A percentile compares a stretch with the other conserved stretches of the same genome.
Evolutionary conservation across 2,329 filamentous ascomycete species (phyloP).

Genomic region (Chaetothyriales sp.): DNA sequence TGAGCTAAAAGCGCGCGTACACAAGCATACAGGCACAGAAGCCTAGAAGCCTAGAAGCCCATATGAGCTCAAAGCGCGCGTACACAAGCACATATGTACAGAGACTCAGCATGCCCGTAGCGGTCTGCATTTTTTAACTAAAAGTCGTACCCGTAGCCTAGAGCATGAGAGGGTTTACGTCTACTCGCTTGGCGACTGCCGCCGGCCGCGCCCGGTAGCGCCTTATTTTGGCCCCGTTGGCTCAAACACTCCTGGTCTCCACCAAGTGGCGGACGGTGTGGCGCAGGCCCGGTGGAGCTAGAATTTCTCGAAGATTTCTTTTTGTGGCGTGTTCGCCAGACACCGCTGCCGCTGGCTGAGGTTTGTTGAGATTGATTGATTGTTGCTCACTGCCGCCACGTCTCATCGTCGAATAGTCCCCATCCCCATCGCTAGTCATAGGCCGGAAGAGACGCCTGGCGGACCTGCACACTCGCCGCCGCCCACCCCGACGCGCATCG

Average conservation of each 20-base stretch:
- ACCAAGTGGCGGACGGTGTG: neutral
- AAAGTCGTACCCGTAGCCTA: too few species aligned
- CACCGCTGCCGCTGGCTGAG: neutral
- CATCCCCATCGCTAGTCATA: neutral
- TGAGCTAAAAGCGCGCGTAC: neutral
- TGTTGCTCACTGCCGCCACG: neutral
- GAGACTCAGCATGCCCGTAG: too few species aligned
- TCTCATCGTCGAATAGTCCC: neutral
- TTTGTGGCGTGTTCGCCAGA: neutral
- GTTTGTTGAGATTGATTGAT: neutral
- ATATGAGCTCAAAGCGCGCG: too few species aligned
- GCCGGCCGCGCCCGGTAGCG: neutral
- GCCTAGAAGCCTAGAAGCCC: too few species aligned
- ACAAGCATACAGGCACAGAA: neutral
- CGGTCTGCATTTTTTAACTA: neutral
- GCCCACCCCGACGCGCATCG: too few species aligned
- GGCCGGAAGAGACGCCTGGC: neutral
- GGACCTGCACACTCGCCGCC: neutral
- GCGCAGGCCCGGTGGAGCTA: neutral
- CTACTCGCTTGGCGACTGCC: too few species aligned
- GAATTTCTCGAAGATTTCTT: neutral
- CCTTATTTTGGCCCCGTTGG: neutral
- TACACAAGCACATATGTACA: too few species aligned
- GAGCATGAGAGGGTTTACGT: too few species aligned
- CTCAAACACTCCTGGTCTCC: neutral